Evolutionary conservation across 2,329 filamentous ascomycete genomes (phyloP).

Genomic region (Coniella lustricola): DNA sequence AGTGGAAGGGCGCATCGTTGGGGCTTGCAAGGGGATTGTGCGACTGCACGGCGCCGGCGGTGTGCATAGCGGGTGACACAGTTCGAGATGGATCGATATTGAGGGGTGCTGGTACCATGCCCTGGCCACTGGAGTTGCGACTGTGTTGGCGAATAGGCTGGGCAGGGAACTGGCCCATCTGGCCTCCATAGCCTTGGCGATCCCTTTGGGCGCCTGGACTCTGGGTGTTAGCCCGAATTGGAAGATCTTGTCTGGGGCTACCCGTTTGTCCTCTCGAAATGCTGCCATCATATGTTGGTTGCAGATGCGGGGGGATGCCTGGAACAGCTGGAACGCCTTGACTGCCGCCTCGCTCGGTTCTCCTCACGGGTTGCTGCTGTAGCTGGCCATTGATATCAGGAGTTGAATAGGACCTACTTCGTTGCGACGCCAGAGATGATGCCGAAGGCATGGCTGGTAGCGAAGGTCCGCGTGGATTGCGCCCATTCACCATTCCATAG

Average conservation of each 20-base stretch:
- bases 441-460: slow-evolving; percentile 56
- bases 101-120: slow-evolving; percentile 27
- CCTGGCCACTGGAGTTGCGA: slow-evolving; percentile 29
- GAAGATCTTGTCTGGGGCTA: slow-evolving; percentile 64
- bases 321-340: slow-evolving; percentile 62
- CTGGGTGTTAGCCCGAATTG: slow-evolving; percentile 61
- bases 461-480: slow-evolving; percentile 69
- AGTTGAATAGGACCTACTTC: slow-evolving; percentile 87
- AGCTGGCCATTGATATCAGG: slow-evolving; percentile 79
- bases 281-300: slow-evolving; percentile 51
- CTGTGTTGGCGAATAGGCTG: slow-evolving; percentile 46
- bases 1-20: slow-evolving; percentile 47
- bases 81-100: slow-evolving; percentile 24
- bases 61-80: slow-evolving; percentile 28
- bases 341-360: slow-evolving; percentile 41
- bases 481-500: slow-evolving; percentile 53
- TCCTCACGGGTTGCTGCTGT: slow-evolving; percentile 46
- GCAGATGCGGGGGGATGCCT: slow-evolving; percentile 66
- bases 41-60: slow-evolving; percentile 27
- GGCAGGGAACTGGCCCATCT: slow-evolving; percentile 48
- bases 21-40: slow-evolving; percentile 24
- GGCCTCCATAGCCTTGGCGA: slow-evolving; percentile 40
- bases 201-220: slow-evolving; percentile 63
- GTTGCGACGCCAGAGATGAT: slow-evolving; percentile 43
- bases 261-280: slow-evolving; percentile 75